These are phyloP conservation scores for Apiospora hydei DNA, from an alignment of 2,329 filamentous ascomycete species.

Conservation along the genomic window DNA sequence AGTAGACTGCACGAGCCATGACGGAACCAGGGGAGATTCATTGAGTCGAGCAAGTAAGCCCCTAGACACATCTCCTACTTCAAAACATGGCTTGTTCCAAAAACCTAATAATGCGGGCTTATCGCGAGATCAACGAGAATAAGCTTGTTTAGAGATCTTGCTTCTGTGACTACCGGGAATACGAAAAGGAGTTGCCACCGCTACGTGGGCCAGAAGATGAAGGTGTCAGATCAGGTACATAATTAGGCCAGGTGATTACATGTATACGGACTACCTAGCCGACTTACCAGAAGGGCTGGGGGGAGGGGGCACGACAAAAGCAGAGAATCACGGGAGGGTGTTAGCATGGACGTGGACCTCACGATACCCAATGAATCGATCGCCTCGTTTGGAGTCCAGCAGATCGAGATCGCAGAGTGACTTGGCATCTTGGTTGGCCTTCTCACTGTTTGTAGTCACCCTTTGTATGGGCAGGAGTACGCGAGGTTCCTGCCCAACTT, in stretches of 20 bases:
- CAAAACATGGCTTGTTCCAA: not conserved
- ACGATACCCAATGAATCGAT: not conserved
- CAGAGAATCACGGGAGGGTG: too few species aligned
- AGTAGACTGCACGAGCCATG: not conserved
- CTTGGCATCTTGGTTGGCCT: not conserved
- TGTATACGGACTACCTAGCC: not conserved
- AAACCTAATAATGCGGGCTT: not conserved
- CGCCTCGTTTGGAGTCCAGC: not conserved
- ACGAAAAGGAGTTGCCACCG: not conserved
- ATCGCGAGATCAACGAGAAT: not conserved
- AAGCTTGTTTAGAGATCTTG: not conserved
- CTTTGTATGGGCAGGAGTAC: not conserved
- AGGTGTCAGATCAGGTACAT: not conserved
- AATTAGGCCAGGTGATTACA: too few species aligned
- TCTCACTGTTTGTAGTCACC: not conserved
- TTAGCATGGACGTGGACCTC: too few species aligned
- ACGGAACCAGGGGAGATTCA: not conserved
- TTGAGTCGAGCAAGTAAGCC: not conserved
- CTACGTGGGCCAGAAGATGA: not conserved
- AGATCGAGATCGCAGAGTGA: not conserved
- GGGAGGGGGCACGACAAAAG: too few species aligned
- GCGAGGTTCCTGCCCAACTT: not conserved
- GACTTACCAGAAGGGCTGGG: not conserved
- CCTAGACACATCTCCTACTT: not conserved
- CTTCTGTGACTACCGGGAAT: not conserved